A percentile compares a stretch with the other conserved stretches of the same genome.
Evolutionary conservation across 2,329 filamentous ascomycete genomes (phyloP).

Genomic region (Paecilomyces fulvus): DNA sequence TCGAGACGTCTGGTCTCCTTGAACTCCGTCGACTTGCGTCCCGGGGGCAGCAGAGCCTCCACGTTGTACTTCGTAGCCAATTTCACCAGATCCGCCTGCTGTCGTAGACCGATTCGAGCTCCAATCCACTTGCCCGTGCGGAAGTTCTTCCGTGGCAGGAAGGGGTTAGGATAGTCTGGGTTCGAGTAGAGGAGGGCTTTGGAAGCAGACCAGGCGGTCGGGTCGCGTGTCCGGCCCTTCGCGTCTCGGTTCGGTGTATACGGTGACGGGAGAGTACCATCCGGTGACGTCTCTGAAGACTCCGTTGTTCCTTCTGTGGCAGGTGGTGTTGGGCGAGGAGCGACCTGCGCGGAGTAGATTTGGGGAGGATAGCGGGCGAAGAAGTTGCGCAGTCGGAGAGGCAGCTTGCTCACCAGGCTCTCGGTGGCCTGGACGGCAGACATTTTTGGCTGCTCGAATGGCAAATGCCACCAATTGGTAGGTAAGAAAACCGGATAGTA

Average conservation of each 20-base stretch:
- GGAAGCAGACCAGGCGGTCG: constrained; percentile 21
- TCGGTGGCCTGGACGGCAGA: constrained; percentile 10
- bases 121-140: constrained; percentile 75
- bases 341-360: constrained; percentile 35
- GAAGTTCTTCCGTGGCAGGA: constrained; percentile 69
- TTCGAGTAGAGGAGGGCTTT: constrained; percentile 27
- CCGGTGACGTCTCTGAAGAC: constrained; percentile 41
- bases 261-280: constrained; percentile 20
- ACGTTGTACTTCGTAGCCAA: constrained; percentile 70
- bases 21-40: constrained; percentile 63
- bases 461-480: not conserved
- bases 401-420: constrained; percentile 43
- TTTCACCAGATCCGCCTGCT: constrained; percentile 87
- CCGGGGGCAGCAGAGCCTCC: constrained; percentile 69
- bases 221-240: constrained; percentile 30
- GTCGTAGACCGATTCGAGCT: constrained; percentile 71
- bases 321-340: constrained; percentile 16
- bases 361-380: constrained; percentile 80
- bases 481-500: not conserved
- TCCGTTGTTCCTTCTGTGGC: constrained; percentile 18
- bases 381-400: constrained; percentile 71
- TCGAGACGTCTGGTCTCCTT: constrained; percentile 63
- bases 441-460: constrained; percentile 6
- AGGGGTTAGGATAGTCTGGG: constrained; percentile 62
- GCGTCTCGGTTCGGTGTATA: constrained; percentile 34